These are phyloP conservation scores for Alternaria arbusti DNA, from an alignment of 2,329 filamentous ascomycete species.

Conservation along the genomic window DNA sequence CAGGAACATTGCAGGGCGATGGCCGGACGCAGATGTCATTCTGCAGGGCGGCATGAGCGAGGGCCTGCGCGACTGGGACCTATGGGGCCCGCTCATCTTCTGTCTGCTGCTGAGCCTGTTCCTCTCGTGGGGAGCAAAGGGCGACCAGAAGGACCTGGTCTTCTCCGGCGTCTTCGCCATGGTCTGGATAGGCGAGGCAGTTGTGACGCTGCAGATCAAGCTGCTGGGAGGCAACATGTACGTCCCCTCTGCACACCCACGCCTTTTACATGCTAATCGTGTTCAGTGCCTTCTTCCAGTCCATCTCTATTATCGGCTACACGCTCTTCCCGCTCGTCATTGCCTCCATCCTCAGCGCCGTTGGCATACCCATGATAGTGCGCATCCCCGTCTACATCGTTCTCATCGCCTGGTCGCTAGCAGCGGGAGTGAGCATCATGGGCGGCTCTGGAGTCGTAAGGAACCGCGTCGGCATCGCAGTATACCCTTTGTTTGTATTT, in stretches of 20 bases:
- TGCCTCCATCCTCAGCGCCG: conserved; percentile 84
- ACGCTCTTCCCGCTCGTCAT: conserved; percentile 97
- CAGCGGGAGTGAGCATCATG: conserved; percentile 93
- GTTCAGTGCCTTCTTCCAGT: conserved; percentile 93
- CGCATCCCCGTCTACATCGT: conserved; percentile 90
- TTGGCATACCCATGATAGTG: conserved; percentile 78
- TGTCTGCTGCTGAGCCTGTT: conserved; percentile 87
- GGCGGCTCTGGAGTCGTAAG: conserved; percentile 94
- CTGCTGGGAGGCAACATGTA: conserved; percentile 96
- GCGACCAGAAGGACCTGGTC: conserved; percentile 82
- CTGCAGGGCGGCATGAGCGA: conserved; percentile 80
- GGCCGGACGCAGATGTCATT: conserved; percentile 72
- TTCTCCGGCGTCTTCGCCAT: conserved; percentile 97
- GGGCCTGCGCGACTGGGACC: conserved; percentile 92
- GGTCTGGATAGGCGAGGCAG: conserved; percentile 95
- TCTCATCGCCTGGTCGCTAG: conserved; percentile 89
- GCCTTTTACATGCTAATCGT: conserved; percentile 34
- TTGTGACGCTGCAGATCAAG: conserved; percentile 98
- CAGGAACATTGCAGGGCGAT: conserved; percentile 65
- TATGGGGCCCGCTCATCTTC: conserved; percentile 97
- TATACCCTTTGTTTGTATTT: conserved; percentile 94
- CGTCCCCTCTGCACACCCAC: conserved; percentile 50
- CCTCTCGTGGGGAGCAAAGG: conserved; percentile 79
- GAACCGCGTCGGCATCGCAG: conserved; percentile 90
- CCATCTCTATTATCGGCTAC: conserved; percentile 97